phyloP scores from a whole-genome alignment of 805 yeast species.

The Candida ficus region DNA sequence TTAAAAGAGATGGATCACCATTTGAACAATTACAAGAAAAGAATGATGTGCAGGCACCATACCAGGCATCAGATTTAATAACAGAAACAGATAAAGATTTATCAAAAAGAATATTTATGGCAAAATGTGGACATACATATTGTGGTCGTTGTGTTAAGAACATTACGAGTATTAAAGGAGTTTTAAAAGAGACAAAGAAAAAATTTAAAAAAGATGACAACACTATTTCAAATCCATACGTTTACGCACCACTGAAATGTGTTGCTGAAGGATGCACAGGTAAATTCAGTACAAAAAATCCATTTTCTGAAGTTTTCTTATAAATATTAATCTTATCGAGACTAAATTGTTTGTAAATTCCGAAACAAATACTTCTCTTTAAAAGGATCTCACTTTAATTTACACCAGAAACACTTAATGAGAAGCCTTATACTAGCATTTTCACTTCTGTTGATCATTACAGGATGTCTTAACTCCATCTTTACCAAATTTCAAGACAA shows the following conservation, averaged over 20 bases:
- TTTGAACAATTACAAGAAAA: constrained; percentile 28
- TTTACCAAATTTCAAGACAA: constrained; percentile 73
- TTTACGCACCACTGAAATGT: constrained; percentile 54
- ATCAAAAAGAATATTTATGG: constrained; percentile 59
- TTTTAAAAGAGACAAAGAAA: constrained; percentile 13
- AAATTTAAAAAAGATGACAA: constrained; percentile 17
- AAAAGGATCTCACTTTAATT: too few species aligned
- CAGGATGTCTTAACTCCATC: constrained; percentile 71
- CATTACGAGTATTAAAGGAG: constrained; percentile 39
- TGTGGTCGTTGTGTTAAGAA: constrained; percentile 81
- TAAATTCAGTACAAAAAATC: constrained; percentile 39
- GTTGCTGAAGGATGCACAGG: constrained; percentile 47
- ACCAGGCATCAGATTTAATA: constrained; percentile 48
- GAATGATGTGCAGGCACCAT: constrained; percentile 53
- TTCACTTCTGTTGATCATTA: constrained; percentile 48
- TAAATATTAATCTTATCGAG: constrained; percentile 10
- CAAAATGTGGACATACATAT: constrained; percentile 77
- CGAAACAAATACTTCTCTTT: background rate
- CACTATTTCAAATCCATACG: constrained; percentile 30
- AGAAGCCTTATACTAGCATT: constrained; percentile 11
- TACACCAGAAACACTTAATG: constrained; percentile 6
- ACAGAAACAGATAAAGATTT: constrained; percentile 52
- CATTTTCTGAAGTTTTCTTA: constrained; percentile 51
- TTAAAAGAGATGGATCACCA: constrained; percentile 30
- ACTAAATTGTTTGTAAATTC: too few species aligned